Evolutionary conservation across 2,329 filamentous ascomycete genomes (phyloP).

Genomic region (Nemania abortiva): DNA sequence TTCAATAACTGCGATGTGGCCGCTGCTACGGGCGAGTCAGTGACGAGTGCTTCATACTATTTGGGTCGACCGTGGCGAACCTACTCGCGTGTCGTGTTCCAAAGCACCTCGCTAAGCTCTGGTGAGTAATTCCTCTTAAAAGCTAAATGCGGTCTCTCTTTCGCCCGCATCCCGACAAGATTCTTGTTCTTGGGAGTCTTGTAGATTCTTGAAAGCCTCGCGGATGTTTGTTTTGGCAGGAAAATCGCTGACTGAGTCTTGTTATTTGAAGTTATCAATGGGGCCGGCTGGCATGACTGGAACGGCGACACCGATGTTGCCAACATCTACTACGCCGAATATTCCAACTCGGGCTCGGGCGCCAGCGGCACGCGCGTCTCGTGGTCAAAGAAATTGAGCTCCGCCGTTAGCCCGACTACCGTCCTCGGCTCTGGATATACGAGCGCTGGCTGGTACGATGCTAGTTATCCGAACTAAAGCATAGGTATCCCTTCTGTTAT

Average conservation of each 20-base stretch:
- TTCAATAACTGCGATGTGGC: slow-evolving; percentile 60
- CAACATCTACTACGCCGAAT: slow-evolving; percentile 69
- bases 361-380: slow-evolving; percentile 64
- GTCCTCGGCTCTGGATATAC: slow-evolving; percentile 46
- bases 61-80: slow-evolving; percentile 63
- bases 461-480: slow-evolving; percentile 38
- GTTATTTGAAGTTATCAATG: slow-evolving; percentile 62
- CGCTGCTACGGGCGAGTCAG: slow-evolving; percentile 54
- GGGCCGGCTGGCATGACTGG: slow-evolving; percentile 70
- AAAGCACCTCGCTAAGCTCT: slow-evolving; percentile 61
- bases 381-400: slow-evolving; percentile 54
- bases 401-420: slow-evolving; percentile 52
- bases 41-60: slow-evolving; percentile 57
- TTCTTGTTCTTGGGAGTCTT: no score
- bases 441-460: slow-evolving; percentile 42
- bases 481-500: not conserved
- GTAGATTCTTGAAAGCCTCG: not conserved
- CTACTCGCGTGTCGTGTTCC: slow-evolving; percentile 62
- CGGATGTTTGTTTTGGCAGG: not conserved
- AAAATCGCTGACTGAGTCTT: not conserved
- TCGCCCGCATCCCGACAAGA: not conserved
- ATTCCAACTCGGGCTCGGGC: slow-evolving; percentile 68
- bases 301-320: slow-evolving; percentile 62
- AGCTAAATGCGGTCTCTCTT: not conserved
- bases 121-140: slow-evolving; percentile 19